phyloP scores from a whole-genome alignment of 1,139 yeast species.

The Geotrichum reessii region DNA sequence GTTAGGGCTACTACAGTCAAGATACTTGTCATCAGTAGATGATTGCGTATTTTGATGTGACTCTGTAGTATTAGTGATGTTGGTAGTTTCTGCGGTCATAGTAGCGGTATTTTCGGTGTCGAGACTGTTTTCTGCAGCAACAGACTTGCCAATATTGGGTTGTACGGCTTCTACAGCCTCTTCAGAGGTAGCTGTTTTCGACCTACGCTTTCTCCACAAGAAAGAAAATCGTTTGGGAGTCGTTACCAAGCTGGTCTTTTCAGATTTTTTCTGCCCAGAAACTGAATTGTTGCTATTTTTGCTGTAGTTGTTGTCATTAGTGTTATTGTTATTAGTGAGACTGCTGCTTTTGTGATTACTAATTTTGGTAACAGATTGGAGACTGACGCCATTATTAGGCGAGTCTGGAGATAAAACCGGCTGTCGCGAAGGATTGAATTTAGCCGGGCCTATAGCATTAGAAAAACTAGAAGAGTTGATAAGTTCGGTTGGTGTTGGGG shows the following conservation, averaged over 20 bases:
- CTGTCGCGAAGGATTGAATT: slow-evolving; percentile 9
- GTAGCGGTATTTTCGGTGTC: neutral
- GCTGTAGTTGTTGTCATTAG: too few species aligned
- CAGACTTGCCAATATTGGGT: neutral
- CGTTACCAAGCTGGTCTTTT: neutral
- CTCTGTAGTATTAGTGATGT: neutral
- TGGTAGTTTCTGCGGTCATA: neutral
- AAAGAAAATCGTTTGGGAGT: slow-evolving; percentile 5
- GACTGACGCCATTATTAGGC: neutral
- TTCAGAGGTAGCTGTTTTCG: neutral
- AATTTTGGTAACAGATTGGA: neutral
- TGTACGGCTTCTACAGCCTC: neutral
- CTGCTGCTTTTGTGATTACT: neutral
- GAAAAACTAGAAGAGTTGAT: slow-evolving; percentile 7
- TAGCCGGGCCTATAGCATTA: neutral
- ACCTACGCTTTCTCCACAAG: neutral
- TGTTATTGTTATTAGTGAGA: too few species aligned
- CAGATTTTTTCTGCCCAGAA: neutral
- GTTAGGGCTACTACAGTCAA: neutral
- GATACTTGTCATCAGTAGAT: neutral
- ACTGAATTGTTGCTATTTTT: neutral
- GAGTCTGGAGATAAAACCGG: slow-evolving; percentile 9
- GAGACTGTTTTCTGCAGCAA: neutral
- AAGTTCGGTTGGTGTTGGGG: neutral
- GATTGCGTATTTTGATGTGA: neutral